These are phyloP conservation scores for Syzygium grande DNA, from an alignment of 345 rosid species.

Conservation along the genomic window DNA sequence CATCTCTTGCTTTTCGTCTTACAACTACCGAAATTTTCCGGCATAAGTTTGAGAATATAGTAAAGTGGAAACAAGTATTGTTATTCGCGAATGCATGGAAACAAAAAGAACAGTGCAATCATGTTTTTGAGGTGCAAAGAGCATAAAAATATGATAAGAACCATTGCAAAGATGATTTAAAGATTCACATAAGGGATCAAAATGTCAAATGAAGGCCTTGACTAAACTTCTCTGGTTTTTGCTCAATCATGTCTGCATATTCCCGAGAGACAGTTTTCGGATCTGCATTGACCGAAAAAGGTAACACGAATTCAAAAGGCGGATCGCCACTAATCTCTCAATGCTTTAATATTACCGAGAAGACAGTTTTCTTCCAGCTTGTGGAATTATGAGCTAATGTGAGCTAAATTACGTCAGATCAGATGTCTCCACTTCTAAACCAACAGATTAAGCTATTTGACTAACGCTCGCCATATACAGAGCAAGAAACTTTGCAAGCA, in stretches of 20 bases:
- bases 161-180: background rate
- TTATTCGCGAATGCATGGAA: background rate
- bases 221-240: background rate
- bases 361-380: background rate
- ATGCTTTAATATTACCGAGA: background rate
- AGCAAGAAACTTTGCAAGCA: background rate
- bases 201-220: background rate
- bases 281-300: slow-evolving; percentile 29
- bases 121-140: background rate
- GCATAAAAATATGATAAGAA: background rate
- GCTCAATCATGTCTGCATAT: slow-evolving; percentile 13
- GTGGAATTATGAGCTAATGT: background rate
- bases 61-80: background rate
- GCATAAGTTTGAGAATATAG: background rate
- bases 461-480: background rate
- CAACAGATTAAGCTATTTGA: background rate
- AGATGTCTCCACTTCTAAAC: background rate
- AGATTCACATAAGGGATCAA: background rate
- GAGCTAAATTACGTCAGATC: background rate
- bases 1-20: background rate
- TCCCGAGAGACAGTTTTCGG: slow-evolving; percentile 43
- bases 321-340: background rate
- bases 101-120: background rate
- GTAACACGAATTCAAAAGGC: background rate
- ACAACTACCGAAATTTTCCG: background rate